phyloP scores from a whole-genome alignment of 768 basidiomycete species.

The Trichaptum fuscoviolaceum region DNA sequence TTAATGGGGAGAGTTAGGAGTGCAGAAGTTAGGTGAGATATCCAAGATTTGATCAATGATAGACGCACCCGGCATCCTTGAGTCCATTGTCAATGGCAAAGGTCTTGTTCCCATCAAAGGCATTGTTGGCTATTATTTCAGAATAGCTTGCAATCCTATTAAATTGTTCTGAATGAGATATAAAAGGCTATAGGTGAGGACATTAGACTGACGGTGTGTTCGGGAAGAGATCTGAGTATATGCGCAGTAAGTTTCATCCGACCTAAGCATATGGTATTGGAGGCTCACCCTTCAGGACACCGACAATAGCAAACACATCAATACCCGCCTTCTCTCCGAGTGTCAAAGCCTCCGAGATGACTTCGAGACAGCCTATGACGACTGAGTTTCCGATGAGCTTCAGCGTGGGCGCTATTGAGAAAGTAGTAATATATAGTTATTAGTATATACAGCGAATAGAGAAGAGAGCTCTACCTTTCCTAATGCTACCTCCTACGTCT shows the following conservation, averaged over 20 bases:
- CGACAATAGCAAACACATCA: slow-evolving; percentile 50
- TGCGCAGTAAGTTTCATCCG: slow-evolving; percentile 4
- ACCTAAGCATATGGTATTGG: not conserved
- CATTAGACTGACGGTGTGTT: slow-evolving; percentile 45
- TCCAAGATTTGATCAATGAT: not conserved
- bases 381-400: slow-evolving; percentile 83
- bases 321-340: slow-evolving; percentile 83
- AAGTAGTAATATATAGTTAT: not conserved
- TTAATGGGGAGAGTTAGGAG: slow-evolving; percentile 15
- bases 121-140: slow-evolving; percentile 64
- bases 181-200: not conserved
- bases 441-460: slow-evolving; percentile 2
- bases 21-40: slow-evolving; percentile 7
- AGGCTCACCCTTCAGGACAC: slow-evolving; percentile 51
- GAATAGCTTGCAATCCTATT: slow-evolving; percentile 50
- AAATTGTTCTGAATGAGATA: not conserved
- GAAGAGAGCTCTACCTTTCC: slow-evolving; percentile 49
- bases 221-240: slow-evolving; percentile 56
- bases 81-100: slow-evolving; percentile 83
- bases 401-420: slow-evolving; percentile 51
- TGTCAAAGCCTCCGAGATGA: slow-evolving; percentile 77
- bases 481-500: slow-evolving; percentile 81
- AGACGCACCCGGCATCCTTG: slow-evolving; percentile 66
- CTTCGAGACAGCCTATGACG: slow-evolving; percentile 68
- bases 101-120: slow-evolving; percentile 68